Conservation (phyloP, 306 rosid species). For the Alnus rubra region DNA sequence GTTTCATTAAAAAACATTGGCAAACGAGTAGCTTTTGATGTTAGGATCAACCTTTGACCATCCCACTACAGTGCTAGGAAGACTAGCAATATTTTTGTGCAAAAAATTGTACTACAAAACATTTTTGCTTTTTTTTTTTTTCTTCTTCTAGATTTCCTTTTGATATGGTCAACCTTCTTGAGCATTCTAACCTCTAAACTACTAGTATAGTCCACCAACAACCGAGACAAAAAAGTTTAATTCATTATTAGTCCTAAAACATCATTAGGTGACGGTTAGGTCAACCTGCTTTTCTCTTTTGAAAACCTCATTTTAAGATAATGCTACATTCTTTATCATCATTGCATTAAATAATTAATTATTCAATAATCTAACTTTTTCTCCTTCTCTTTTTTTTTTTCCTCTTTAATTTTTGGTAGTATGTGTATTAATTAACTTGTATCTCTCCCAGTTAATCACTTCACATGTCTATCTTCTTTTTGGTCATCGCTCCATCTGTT, state of each 20-base stretch:
- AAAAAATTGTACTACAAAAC: too few relatives aligned
- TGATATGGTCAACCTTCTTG: background rate
- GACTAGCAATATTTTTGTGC: too few relatives aligned
- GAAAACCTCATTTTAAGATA: background rate
- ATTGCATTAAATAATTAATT: background rate
- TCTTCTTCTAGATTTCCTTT: too few relatives aligned
- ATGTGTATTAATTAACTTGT: background rate
- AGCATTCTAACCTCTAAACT: background rate
- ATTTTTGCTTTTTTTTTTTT: background rate
- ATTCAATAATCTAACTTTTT: background rate
- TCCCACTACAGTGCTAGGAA: too few relatives aligned
- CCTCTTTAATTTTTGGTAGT: background rate
- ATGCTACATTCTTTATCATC: slow-evolving; percentile 2
- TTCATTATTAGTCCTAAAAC: background rate
- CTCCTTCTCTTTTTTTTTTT: too few relatives aligned
- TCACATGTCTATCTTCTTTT: background rate
- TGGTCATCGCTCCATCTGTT: background rate
- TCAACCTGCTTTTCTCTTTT: background rate
- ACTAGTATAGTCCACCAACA: background rate
- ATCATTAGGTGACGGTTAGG: background rate
- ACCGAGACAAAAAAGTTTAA: background rate
- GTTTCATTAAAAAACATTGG: too few relatives aligned
- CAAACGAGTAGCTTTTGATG: too few relatives aligned
- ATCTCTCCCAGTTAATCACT: background rate
- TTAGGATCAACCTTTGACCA: too few relatives aligned